These are phyloP conservation scores for Luffa acutangula DNA, from an alignment of 306 rosid species.

Conservation along the genomic window DNA sequence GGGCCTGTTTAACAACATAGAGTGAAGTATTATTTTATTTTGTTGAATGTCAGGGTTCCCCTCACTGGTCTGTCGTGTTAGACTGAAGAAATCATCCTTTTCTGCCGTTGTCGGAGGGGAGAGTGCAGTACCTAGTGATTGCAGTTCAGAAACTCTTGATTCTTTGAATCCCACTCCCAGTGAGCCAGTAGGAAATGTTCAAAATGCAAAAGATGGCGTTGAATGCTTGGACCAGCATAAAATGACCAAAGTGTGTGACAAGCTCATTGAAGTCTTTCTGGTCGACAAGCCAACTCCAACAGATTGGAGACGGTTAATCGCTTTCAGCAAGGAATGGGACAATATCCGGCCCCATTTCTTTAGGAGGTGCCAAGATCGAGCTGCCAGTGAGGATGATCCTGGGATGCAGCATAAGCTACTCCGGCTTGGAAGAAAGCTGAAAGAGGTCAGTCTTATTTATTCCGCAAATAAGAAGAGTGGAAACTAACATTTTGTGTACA, in stretches of 20 bases:
- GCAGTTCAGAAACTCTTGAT: slow-evolving; percentile 22
- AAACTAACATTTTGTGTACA: background rate
- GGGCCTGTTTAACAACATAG: background rate
- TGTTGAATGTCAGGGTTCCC: slow-evolving; percentile 21
- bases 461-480: background rate
- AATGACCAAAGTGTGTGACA: slow-evolving; percentile 60
- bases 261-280: slow-evolving; percentile 80
- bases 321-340: slow-evolving; percentile 78
- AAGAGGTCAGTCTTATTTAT: slow-evolving; percentile 42
- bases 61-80: slow-evolving; percentile 19
- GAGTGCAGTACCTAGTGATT: slow-evolving; percentile 15
- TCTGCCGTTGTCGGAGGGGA: slow-evolving; percentile 22
- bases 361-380: slow-evolving; percentile 43
- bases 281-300: slow-evolving; percentile 79
- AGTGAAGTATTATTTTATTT: background rate
- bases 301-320: slow-evolving; percentile 79
- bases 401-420: slow-evolving; percentile 64
- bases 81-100: slow-evolving; percentile 13
- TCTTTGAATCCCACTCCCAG: slow-evolving; percentile 11
- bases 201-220: slow-evolving; percentile 18
- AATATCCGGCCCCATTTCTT: slow-evolving; percentile 69
- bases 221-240: slow-evolving; percentile 31
- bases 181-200: slow-evolving; percentile 13
- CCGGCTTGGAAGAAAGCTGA: slow-evolving; percentile 70
- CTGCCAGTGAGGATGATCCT: slow-evolving; percentile 40